Evolutionary conservation across 139 green algal species (phyloP).

Genomic region (Auxenochlorella protothecoides): DNA sequence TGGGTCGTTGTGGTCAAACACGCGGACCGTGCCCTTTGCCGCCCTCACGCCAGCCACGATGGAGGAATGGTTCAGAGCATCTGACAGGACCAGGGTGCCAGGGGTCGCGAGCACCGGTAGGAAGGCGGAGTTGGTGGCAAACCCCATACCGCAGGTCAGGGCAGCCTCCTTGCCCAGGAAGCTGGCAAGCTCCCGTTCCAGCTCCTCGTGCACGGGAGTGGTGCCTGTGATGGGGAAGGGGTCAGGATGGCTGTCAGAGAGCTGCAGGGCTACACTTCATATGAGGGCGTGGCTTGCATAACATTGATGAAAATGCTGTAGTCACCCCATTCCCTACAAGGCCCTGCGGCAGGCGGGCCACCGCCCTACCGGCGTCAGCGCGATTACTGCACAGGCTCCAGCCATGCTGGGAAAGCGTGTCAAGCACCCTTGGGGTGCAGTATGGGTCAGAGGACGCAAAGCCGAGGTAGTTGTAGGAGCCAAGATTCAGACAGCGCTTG

Average conservation of each 20-base stretch:
- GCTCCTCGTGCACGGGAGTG: conserved; percentile 55
- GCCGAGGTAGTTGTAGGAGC: conserved; percentile 98
- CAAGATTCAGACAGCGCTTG: conserved; percentile 81
- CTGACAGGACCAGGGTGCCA: conserved; percentile 82
- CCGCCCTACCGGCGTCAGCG: conserved; percentile 19
- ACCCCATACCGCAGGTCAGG: conserved; percentile 96
- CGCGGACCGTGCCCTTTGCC: conserved; percentile 69
- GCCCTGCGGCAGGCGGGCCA: too few relatives aligned
- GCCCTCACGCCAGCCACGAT: conserved; percentile 81
- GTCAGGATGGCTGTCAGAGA: too few relatives aligned
- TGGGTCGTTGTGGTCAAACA: conserved; percentile 85
- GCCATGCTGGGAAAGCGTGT: conserved; percentile 48
- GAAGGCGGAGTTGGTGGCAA: conserved; percentile 89
- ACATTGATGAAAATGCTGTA: too few relatives aligned
- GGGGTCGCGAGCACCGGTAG: conserved; percentile 76
- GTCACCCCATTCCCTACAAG: too few relatives aligned
- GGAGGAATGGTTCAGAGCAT: conserved; percentile 92
- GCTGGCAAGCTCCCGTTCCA: conserved; percentile 73
- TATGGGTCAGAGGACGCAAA: conserved; percentile 85
- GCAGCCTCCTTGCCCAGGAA: conserved; percentile 83
- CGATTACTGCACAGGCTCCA: conserved; percentile 42
- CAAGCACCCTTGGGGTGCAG: conserved; percentile 81
- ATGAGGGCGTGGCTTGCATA: too few relatives aligned
- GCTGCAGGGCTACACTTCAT: too few relatives aligned
- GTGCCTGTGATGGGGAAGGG: conserved; percentile 30